These are phyloP conservation scores for Xylaria sp. DNA, from an alignment of 2,329 filamentous ascomycete species.

Conservation along the genomic window DNA sequence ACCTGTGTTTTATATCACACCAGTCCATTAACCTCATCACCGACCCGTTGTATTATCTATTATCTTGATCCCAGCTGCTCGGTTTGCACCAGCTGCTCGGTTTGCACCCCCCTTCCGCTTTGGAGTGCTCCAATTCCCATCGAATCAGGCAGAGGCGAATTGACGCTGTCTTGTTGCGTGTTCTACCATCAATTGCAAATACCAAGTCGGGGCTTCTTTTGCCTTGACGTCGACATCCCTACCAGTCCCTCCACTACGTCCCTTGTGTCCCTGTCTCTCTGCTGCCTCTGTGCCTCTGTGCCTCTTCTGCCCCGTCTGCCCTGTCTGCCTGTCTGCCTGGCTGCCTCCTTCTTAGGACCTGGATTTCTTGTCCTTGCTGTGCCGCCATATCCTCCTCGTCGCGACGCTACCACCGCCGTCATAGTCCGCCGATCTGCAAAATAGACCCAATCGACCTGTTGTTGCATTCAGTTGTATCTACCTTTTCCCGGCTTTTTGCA, in stretches of 20 bases:
- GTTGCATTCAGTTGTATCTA: slow-evolving; percentile 13
- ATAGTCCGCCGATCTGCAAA: slow-evolving; percentile 6
- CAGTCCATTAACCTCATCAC: slow-evolving; percentile 27
- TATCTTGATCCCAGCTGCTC: slow-evolving; percentile 24
- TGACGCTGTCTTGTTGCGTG: slow-evolving; percentile 20
- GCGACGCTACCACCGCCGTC: slow-evolving; percentile 11
- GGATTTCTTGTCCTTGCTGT: slow-evolving; percentile 1
- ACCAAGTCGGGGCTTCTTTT: not conserved
- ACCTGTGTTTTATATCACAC: slow-evolving; percentile 22
- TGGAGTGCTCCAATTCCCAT: slow-evolving; percentile 7
- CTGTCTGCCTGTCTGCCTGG: not conserved
- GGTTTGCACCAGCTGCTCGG: slow-evolving; percentile 19
- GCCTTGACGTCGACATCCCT: slow-evolving; percentile 8
- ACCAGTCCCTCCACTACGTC: slow-evolving; percentile 23
- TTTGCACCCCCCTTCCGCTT: slow-evolving; percentile 16
- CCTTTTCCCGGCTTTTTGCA: slow-evolving; percentile 1
- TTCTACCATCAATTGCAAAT: slow-evolving; percentile 18
- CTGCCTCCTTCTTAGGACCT: not conserved
- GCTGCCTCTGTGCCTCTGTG: not conserved
- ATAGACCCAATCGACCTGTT: slow-evolving; percentile 9
- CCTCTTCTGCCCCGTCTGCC: not conserved
- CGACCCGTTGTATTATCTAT: slow-evolving; percentile 28
- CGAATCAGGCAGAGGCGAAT: slow-evolving; percentile 14
- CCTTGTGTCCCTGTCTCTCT: slow-evolving; percentile 15
- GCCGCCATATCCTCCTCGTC: slow-evolving; percentile 5